Percentiles rank a stretch among this genome's conserved stretches.
phyloP scores from a whole-genome alignment of 1,284 basidiomycete species.

The Porodaedalea pini region DNA sequence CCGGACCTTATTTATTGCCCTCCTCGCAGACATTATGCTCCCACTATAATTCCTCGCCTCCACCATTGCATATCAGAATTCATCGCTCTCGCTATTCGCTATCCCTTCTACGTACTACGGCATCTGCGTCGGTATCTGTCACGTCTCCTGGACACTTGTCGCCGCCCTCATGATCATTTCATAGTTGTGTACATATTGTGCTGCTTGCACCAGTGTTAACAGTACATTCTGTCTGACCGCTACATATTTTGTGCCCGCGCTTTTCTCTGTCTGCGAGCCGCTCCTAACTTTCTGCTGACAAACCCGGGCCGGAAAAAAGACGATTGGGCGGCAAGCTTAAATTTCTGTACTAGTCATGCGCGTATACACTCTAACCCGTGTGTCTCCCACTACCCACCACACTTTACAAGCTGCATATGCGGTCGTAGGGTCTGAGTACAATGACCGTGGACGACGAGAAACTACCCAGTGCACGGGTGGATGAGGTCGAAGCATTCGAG shows the following conservation, averaged over 20 bases:
- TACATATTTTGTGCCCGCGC: background rate
- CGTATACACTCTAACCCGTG: background rate
- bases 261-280: background rate
- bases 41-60: background rate
- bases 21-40: slow-evolving; percentile 2
- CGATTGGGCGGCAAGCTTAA: background rate
- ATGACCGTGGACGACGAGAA: slow-evolving; percentile 6
- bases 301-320: background rate
- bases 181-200: background rate
- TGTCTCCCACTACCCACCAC: background rate
- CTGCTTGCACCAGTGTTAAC: background rate
- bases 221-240: no score
- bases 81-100: background rate
- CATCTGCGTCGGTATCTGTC: background rate
- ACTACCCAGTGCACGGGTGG: background rate
- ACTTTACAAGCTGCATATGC: background rate
- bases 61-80: background rate
- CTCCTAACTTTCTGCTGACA: background rate
- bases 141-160: background rate
- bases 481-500: background rate
- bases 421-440: background rate
- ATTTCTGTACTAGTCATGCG: background rate
- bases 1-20: slow-evolving; percentile 9
- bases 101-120: background rate
- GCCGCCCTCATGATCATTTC: background rate